A percentile compares a stretch with the other conserved stretches of the same genome.
These are phyloP conservation scores for Sporothrix globosa DNA, from an alignment of 2,329 filamentous ascomycete species.

Conservation along the genomic window DNA sequence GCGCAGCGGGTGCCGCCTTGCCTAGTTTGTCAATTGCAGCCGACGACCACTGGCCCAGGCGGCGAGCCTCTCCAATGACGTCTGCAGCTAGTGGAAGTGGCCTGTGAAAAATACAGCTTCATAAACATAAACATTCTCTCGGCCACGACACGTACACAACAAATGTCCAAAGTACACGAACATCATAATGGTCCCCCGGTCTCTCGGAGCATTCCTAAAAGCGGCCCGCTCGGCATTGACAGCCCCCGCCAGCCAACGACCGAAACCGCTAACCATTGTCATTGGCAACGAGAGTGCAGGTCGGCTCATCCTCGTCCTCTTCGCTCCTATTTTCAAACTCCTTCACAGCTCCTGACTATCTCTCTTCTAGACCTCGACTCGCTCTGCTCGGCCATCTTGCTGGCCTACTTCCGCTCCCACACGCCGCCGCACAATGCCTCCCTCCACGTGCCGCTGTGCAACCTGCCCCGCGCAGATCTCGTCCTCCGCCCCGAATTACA, in stretches of 20 bases:
- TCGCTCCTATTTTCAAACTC: neutral
- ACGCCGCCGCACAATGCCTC: slow-evolving; percentile 50
- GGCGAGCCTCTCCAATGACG: slow-evolving; percentile 11
- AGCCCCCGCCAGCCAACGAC: slow-evolving; percentile 48
- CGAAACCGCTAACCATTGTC: slow-evolving; percentile 61
- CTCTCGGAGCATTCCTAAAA: slow-evolving; percentile 56
- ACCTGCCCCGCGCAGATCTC: slow-evolving; percentile 70
- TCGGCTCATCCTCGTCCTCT: slow-evolving; percentile 38
- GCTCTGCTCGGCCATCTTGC: slow-evolving; percentile 71
- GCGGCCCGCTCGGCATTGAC: slow-evolving; percentile 54
- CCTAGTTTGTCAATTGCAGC: slow-evolving; percentile 19
- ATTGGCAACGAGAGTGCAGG: slow-evolving; percentile 71
- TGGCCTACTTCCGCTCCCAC: slow-evolving; percentile 72
- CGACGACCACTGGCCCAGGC: neutral
- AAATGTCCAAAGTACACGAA: neutral
- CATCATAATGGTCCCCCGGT: slow-evolving; percentile 37
- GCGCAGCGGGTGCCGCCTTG: neutral
- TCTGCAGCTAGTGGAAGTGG: neutral
- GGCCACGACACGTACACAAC: neutral
- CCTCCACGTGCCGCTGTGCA: slow-evolving; percentile 72
- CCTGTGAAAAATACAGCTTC: neutral
- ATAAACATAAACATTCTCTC: neutral
- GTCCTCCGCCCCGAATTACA: slow-evolving; percentile 72
- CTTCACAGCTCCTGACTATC: neutral
- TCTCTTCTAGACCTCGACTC: slow-evolving; percentile 73